Percentiles rank a stretch among this genome's conserved stretches.
phyloP scores from a whole-genome alignment of 169 alveolate genomes.

The Plasmodium vivax region DNA sequence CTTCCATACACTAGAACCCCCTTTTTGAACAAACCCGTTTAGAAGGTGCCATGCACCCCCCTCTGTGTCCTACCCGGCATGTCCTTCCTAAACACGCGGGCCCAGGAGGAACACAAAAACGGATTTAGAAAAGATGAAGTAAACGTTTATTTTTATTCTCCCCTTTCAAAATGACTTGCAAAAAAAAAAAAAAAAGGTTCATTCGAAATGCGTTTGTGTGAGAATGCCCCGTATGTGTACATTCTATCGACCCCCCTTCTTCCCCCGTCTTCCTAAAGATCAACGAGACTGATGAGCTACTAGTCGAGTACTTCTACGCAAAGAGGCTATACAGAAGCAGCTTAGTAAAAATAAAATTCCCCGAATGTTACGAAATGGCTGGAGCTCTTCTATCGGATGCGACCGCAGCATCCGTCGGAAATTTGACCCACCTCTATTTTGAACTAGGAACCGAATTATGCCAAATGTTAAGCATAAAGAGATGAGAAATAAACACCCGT shows the following conservation, averaged over 20 bases:
- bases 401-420: constrained; percentile 85
- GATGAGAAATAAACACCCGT: not conserved
- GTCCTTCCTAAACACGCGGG: constrained; percentile 80
- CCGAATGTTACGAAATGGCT: constrained; percentile 79
- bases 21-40: not conserved
- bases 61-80: constrained; percentile 81
- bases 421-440: constrained; percentile 79
- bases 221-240: not conserved
- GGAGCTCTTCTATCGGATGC: constrained; percentile 85
- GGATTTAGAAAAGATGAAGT: constrained; percentile 81
- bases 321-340: constrained; percentile 60
- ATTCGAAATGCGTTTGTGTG: not conserved
- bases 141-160: constrained; percentile 13
- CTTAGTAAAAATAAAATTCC: constrained; percentile 83
- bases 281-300: constrained; percentile 73
- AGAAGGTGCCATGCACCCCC: constrained; percentile 85
- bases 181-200: constrained; percentile 61
- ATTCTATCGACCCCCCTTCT: not conserved
- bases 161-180: not conserved
- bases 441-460: constrained; percentile 85
- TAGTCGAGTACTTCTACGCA: constrained; percentile 59
- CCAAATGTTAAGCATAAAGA: constrained; percentile 65
- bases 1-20: not conserved
- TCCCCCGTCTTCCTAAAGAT: constrained; percentile 76
- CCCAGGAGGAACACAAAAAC: constrained; percentile 81